Evolutionary conservation across 2,329 filamentous ascomycete species (phyloP).

Genomic region (Calonectria fujianensis): DNA sequence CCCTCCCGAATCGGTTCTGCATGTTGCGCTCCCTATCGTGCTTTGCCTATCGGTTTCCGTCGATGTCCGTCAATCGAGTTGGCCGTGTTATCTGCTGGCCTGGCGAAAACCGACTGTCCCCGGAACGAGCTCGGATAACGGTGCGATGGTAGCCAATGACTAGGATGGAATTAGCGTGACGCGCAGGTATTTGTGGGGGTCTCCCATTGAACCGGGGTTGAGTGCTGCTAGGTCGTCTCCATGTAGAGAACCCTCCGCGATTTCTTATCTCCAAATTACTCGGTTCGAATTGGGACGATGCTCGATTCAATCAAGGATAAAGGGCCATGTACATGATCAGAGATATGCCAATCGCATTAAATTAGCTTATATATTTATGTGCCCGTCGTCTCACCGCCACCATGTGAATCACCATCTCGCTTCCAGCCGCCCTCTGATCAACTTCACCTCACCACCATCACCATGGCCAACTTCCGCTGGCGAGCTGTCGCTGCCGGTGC

Average conservation of each 20-base stretch:
- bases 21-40: not conserved
- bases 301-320: not conserved
- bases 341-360: not conserved
- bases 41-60: not conserved
- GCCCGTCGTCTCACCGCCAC: not conserved
- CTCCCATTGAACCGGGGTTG: not conserved
- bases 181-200: constrained; percentile 18
- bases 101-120: constrained; percentile 2
- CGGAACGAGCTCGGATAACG: not conserved
- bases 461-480: not conserved
- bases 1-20: not conserved
- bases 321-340: not conserved
- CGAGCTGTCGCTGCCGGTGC: constrained; percentile 22
- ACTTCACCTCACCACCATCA: not conserved
- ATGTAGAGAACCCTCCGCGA: not conserved
- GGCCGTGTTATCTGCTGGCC: not conserved
- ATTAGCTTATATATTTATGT: constrained; percentile 4
- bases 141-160: not conserved
- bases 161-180: not conserved
- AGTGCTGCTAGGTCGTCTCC: not conserved
- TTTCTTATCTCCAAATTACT: constrained; percentile 7
- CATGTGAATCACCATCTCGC: not conserved
- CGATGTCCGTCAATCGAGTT: constrained; percentile 3
- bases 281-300: not conserved
- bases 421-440: not conserved